phyloP scores from a whole-genome alignment of 345 rosid genomes.

The Tarenaya hassleriana region DNA sequence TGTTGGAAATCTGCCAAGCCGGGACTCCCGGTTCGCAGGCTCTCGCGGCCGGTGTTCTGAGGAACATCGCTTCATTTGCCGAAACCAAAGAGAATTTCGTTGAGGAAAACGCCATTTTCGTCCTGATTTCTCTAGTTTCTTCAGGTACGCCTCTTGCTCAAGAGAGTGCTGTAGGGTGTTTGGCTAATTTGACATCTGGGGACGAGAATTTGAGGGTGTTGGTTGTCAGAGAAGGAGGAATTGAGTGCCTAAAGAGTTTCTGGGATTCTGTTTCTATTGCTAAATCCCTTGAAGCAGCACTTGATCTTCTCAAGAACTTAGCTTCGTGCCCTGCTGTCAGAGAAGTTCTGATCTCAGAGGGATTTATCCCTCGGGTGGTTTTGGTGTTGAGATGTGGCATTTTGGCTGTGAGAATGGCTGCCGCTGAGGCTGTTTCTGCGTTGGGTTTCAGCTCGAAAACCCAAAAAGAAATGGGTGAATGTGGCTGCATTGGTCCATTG shows the following conservation, averaged over 20 bases:
- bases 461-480: slow-evolving; percentile 67
- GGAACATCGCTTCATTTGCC: slow-evolving; percentile 47
- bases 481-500: slow-evolving; percentile 47
- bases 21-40: slow-evolving; percentile 88
- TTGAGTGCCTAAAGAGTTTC: slow-evolving; percentile 63
- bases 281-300: slow-evolving; percentile 56
- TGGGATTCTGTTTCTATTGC: slow-evolving; percentile 59
- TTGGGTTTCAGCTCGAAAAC: slow-evolving; percentile 48
- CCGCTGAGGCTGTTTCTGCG: slow-evolving; percentile 54
- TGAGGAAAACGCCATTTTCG: slow-evolving; percentile 59
- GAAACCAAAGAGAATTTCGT: slow-evolving; percentile 68
- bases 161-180: slow-evolving; percentile 74
- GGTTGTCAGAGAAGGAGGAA: slow-evolving; percentile 58
- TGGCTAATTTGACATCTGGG: slow-evolving; percentile 50
- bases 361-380: slow-evolving; percentile 47
- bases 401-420: slow-evolving; percentile 60
- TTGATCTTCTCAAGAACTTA: slow-evolving; percentile 46
- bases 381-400: slow-evolving; percentile 54
- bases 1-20: slow-evolving; percentile 65
- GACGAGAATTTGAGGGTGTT: slow-evolving; percentile 56
- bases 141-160: slow-evolving; percentile 73
- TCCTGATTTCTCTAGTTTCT: slow-evolving; percentile 50
- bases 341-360: slow-evolving; percentile 57
- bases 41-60: slow-evolving; percentile 78
- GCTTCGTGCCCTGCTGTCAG: slow-evolving; percentile 51